Conservation (phyloP, 495 filamentous ascomycete species). For the Hypomontagnella monticulosa region DNA sequence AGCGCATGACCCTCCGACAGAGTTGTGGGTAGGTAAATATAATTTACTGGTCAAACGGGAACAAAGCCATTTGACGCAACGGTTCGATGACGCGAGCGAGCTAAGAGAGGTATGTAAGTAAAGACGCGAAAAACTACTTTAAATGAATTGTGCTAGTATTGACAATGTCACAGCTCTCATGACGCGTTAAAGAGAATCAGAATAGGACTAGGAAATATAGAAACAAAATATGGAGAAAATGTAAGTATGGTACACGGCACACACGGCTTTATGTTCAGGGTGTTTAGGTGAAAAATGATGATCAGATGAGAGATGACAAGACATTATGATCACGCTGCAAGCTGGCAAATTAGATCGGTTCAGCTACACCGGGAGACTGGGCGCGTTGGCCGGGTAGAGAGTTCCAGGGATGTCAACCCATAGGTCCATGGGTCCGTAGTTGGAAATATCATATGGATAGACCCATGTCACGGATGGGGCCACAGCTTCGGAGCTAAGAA, state of each 20-base stretch:
- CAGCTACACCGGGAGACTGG: conserved; percentile 21
- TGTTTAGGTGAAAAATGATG: not conserved
- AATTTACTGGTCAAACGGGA: conserved; percentile 2
- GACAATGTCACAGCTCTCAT: conserved; percentile 1
- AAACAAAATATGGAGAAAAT: not conserved
- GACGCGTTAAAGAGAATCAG: conserved; percentile 13
- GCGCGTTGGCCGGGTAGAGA: conserved; percentile 31
- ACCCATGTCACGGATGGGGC: conserved; percentile 19
- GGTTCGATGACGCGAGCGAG: conserved; percentile 2
- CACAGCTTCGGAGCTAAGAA: conserved; percentile 27
- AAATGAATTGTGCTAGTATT: conserved; percentile 15
- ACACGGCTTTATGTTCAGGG: conserved; percentile 9
- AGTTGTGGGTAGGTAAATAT: not conserved
- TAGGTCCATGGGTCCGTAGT: no score
- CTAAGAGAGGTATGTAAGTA: conserved; percentile 13
- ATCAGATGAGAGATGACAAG: conserved; percentile 18
- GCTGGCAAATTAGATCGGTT: conserved; percentile 30
- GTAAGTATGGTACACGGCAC: conserved; percentile 16
- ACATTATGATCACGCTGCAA: conserved; percentile 12
- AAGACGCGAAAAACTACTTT: conserved; percentile 8
- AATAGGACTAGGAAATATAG: conserved; percentile 7
- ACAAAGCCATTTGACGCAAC: not conserved
- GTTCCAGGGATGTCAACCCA: conserved; percentile 12
- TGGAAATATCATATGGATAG: conserved; percentile 2
- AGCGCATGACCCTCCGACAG: conserved; percentile 14